Conservation (phyloP, 208 protist genomes). For the Hexamita inflata region DNA sequence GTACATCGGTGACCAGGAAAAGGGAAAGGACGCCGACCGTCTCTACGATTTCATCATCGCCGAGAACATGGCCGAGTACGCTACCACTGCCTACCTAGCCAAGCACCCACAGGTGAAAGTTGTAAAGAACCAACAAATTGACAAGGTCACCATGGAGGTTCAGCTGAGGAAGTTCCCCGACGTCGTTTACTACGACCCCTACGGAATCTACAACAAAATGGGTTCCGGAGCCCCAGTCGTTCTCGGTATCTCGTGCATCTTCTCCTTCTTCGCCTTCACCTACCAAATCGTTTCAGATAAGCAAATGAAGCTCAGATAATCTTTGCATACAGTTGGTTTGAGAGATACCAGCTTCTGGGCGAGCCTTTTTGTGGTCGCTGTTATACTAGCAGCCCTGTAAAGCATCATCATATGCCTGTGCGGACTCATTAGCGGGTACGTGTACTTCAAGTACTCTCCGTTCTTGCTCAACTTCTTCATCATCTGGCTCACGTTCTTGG, state of each 20-base stretch:
- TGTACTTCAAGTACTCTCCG: neutral
- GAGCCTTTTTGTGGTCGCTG: neutral
- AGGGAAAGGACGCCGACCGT: too few relatives aligned
- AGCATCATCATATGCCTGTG: neutral
- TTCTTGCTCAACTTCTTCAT: neutral
- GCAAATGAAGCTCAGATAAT: slow-evolving; percentile 11
- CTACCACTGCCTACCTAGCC: too few relatives aligned
- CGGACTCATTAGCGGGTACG: neutral
- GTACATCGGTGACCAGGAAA: too few relatives aligned
- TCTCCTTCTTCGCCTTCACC: neutral
- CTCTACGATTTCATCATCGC: too few relatives aligned
- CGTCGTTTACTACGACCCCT: neutral
- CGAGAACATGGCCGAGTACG: too few relatives aligned
- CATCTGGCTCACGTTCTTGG: neutral
- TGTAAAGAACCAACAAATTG: too few relatives aligned
- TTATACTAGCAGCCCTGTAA: neutral
- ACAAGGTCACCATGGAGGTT: too few relatives aligned
- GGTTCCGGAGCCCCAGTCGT: neutral
- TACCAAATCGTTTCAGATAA: slow-evolving; percentile 11
- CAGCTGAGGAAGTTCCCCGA: too few relatives aligned
- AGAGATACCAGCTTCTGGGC: neutral
- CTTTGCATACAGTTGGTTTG: slow-evolving; percentile 14
- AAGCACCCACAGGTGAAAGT: too few relatives aligned
- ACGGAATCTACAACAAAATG: neutral
- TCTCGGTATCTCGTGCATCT: neutral